Conservation (phyloP, 2,329 filamentous ascomycete species). For the Colletotrichum limetticola region DNA sequence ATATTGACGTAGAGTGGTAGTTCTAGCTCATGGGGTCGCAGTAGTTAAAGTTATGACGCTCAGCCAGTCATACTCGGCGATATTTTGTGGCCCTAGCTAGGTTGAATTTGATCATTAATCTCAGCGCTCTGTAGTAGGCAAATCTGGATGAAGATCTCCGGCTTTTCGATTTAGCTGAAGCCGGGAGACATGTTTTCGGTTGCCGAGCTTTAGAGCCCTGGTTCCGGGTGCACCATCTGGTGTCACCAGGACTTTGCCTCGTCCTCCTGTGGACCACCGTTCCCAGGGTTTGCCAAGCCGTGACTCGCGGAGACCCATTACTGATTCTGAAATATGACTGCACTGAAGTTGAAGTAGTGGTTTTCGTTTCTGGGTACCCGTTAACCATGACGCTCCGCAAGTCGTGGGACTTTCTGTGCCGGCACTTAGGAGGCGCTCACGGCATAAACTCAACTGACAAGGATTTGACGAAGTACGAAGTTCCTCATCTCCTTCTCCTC, state of each 20-base stretch:
- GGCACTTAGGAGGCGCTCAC: too few relatives aligned
- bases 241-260: not conserved
- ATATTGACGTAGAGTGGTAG: not conserved
- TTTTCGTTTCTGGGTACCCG: too few relatives aligned
- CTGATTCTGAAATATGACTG: not conserved
- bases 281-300: not conserved
- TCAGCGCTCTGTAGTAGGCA: not conserved
- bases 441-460: too few relatives aligned
- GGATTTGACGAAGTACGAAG: too few relatives aligned
- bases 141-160: not conserved
- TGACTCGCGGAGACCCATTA: slow-evolving; percentile 9
- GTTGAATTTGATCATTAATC: not conserved
- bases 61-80: not conserved
- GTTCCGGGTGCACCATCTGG: not conserved
- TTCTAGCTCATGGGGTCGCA: not conserved
- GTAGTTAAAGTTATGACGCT: slow-evolving; percentile 5
- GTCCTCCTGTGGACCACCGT: not conserved
- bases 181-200: not conserved
- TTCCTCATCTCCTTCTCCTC: too few relatives aligned
- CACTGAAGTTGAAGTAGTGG: not conserved
- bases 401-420: too few relatives aligned
- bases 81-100: not conserved
- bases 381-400: too few relatives aligned
- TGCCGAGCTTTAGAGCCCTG: slow-evolving; percentile 1
- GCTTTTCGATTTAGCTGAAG: not conserved